Evolutionary conservation across 176 grass and related monocot genomes (phyloP).

Genomic region (Dendrocalamus sinicus): DNA sequence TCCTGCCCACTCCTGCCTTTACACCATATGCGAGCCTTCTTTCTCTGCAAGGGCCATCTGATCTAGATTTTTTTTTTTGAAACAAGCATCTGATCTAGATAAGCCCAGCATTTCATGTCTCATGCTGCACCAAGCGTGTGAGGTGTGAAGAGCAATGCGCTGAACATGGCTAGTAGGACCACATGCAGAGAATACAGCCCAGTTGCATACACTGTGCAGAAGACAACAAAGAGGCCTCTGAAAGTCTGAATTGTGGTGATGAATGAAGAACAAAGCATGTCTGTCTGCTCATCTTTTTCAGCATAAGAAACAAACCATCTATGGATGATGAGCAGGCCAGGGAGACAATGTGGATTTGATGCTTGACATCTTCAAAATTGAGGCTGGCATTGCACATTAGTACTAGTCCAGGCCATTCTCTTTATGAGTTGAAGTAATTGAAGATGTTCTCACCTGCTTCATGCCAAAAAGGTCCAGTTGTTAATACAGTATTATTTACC

Average conservation of each 20-base stretch:
- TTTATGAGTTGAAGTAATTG: constrained; percentile 35
- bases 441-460: constrained; percentile 30
- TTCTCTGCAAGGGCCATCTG: not conserved
- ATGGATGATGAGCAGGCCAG: not conserved
- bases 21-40: not conserved
- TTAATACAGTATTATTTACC: constrained; percentile 38
- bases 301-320: not conserved
- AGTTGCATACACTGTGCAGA: not conserved
- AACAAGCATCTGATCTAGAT: constrained; percentile 16
- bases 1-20: constrained; percentile 27
- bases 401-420: not conserved
- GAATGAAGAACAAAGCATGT: constrained; percentile 25
- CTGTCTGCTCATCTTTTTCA: constrained; percentile 15
- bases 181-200: not conserved
- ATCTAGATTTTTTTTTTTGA: not conserved
- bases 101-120: constrained; percentile 17
- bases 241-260: constrained; percentile 3
- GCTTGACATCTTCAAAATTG: constrained; percentile 21
- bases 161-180: constrained; percentile 34
- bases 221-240: not conserved
- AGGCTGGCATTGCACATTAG: constrained; percentile 33
- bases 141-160: constrained; percentile 25
- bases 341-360: constrained; percentile 33
- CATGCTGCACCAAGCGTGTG: not conserved
- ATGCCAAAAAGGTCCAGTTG: constrained; percentile 25